Evolutionary conservation across 306 rosid genomes (phyloP).

Genomic region (Bauhinia variegata): DNA sequence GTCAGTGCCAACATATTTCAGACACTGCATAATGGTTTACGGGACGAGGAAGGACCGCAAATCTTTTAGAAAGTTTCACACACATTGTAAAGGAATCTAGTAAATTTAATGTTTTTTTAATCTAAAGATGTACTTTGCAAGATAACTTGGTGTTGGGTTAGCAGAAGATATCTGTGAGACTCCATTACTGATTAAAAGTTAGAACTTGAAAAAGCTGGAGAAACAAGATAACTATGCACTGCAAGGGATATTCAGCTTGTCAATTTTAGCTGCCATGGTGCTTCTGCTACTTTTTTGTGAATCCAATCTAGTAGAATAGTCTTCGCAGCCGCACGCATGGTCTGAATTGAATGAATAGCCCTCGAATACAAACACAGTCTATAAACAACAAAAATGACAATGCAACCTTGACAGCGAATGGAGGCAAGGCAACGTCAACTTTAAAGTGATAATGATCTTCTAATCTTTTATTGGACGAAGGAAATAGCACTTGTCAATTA

Average conservation of each 20-base stretch:
- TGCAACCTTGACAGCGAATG: constrained; percentile 38
- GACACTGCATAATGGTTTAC: too few species aligned
- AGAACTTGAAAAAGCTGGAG: too few species aligned
- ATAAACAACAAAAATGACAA: constrained; percentile 39
- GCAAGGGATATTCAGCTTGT: too few species aligned
- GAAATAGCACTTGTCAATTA: constrained; percentile 20
- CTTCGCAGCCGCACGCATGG: not conserved
- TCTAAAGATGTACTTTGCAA: too few species aligned
- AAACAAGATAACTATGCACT: not conserved
- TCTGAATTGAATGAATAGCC: constrained; percentile 7
- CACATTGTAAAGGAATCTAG: not conserved
- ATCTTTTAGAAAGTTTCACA: not conserved
- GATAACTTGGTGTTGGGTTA: too few species aligned
- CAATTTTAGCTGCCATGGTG: not conserved
- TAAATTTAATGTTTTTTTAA: too few species aligned
- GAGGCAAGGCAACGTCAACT: constrained; percentile 38
- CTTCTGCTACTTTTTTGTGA: not conserved
- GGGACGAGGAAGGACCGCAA: too few species aligned
- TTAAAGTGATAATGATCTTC: constrained; percentile 15
- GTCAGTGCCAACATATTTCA: too few species aligned
- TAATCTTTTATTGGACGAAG: constrained; percentile 13
- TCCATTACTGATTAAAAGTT: too few species aligned
- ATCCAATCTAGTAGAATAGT: not conserved
- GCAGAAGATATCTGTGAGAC: too few species aligned
- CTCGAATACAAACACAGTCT: constrained; percentile 6